phyloP scores from a whole-genome alignment of 2,329 filamentous ascomycete species.

The Parascedosporium putredinis region DNA sequence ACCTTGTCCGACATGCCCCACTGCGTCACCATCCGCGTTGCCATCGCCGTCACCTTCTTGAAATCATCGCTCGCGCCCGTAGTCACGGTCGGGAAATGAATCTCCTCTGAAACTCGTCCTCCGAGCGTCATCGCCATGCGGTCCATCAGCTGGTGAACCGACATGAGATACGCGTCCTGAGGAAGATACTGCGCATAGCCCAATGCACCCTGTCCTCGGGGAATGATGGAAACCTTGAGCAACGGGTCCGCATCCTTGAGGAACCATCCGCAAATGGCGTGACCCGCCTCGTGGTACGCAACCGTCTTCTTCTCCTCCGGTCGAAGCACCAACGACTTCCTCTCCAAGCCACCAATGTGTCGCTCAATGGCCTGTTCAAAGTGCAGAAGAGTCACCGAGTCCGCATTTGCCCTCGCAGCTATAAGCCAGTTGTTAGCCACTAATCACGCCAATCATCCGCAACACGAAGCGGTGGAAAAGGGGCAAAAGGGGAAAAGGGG shows the following conservation, averaged over 20 bases:
- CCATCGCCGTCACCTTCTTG: conserved; percentile 95
- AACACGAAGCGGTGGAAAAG: background rate
- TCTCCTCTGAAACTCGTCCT: conserved; percentile 86
- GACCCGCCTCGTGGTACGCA: conserved; percentile 94
- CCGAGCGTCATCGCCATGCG: conserved; percentile 99
- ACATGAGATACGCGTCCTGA: conserved; percentile 90
- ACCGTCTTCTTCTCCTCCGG: conserved; percentile 91
- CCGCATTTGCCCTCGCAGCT: conserved; percentile 77
- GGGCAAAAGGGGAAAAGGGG: background rate
- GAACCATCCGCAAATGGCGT: conserved; percentile 98
- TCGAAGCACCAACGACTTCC: conserved; percentile 88
- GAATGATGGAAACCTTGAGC: conserved; percentile 97
- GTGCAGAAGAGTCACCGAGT: conserved; percentile 75
- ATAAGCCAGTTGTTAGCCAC: no score
- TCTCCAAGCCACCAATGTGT: conserved; percentile 91
- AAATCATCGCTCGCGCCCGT: conserved; percentile 94
- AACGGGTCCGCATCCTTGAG: conserved; percentile 93
- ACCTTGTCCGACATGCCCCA: conserved; percentile 97
- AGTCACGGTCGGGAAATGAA: conserved; percentile 94
- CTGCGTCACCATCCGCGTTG: conserved; percentile 96
- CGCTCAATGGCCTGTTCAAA: conserved; percentile 98
- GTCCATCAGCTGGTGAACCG: conserved; percentile 90
- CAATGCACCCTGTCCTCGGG: conserved; percentile 82
- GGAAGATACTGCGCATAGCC: conserved; percentile 98
- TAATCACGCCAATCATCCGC: no score